Percentiles rank a stretch among this genome's conserved stretches.
phyloP scores from a whole-genome alignment of 1,284 basidiomycete genomes.

The Tremellales sp. region DNA sequence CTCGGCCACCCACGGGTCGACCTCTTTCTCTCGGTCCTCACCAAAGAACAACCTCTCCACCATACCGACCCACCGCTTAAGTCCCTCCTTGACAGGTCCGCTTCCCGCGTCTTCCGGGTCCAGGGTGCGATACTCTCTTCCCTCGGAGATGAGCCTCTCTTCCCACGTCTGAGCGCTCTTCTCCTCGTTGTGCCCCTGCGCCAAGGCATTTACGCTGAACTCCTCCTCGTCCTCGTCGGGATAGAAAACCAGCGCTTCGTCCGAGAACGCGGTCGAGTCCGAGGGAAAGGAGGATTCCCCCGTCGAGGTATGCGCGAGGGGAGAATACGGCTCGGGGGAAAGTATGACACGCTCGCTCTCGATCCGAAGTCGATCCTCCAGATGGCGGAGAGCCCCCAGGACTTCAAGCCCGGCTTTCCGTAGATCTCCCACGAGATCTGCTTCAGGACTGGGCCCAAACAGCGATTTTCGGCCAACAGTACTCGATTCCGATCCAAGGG shows the following conservation, averaged over 20 bases:
- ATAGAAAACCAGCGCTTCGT: slow-evolving; percentile 1
- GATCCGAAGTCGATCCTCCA: slow-evolving; percentile 40
- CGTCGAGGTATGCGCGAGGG: background rate
- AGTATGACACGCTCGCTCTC: too few species aligned
- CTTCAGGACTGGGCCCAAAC: slow-evolving; percentile 1
- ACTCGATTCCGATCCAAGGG: too few species aligned
- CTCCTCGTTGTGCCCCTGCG: slow-evolving; percentile 18
- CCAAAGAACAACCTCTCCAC: slow-evolving; percentile 35
- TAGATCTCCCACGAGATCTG: slow-evolving; percentile 26
- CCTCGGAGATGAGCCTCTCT: slow-evolving; percentile 37
- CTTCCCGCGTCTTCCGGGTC: slow-evolving; percentile 15
- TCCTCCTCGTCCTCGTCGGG: slow-evolving; percentile 33
- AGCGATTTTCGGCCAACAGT: slow-evolving; percentile 9
- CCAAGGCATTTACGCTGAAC: slow-evolving; percentile 39
- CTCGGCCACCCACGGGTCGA: slow-evolving; percentile 36
- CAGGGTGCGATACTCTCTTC: slow-evolving; percentile 26
- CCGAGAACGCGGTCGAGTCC: slow-evolving; percentile 11
- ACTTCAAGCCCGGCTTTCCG: slow-evolving; percentile 44
- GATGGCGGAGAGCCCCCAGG: slow-evolving; percentile 29
- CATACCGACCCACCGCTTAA: slow-evolving; percentile 34
- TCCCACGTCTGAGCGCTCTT: slow-evolving; percentile 38
- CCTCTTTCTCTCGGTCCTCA: slow-evolving; percentile 6
- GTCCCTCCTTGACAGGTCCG: slow-evolving; percentile 12
- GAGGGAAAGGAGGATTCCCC: slow-evolving; percentile 6
- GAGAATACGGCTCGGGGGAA: too few species aligned